Evolutionary conservation across 2,329 filamentous ascomycete genomes (phyloP), one percentile per base, ranked within the genome.

Genomic region (Zymoseptoria brevis): DNA sequence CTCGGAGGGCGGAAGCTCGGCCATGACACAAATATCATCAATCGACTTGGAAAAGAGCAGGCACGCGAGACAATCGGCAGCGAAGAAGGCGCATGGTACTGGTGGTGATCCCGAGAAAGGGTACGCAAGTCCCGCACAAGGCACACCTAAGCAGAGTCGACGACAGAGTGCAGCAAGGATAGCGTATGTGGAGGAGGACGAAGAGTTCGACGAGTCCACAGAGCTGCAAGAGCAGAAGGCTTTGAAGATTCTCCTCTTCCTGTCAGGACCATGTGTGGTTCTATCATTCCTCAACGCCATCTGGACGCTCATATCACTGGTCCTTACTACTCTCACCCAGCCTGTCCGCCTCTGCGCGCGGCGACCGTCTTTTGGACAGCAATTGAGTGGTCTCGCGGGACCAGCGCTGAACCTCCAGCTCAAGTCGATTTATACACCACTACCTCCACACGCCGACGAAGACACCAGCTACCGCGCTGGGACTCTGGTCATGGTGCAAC

Each of bases 311-410:
- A 72, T 80, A 62, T 76, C 79, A 13, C 66, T 83, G 51, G 54
- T 83, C 63, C 74, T 80, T 62, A 77, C 82, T 57, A 62, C 81
- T 57, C 61, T 83, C 53, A 73, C 80, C 50, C 77, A 79, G 48
- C 83, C 83, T 4, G 71, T 86, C 52, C 79, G 81, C 50, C 70
- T 85, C 60, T 83, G 80, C 72, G 76, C 78, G 35, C 73, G 73
- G 55, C 75, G 77, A 30, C 76, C 75, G 9, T 71, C 78, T 1
- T 78, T 83, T 57, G 72, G 74, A 41, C 70, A 77, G 22, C 81
- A 83, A 65, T 70, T 84, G 57, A 79, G 76, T 58, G 75, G 76
- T 24, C 75, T 83, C 51, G 76, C 85, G 50, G 76, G 79, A 0
- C 81, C 82, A 6, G 75, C 80, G 13, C 73, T 84, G 30, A 79